Evolutionary conservation across 495 filamentous ascomycete species (phyloP).

Genomic region (Lepidopterella palustris): DNA sequence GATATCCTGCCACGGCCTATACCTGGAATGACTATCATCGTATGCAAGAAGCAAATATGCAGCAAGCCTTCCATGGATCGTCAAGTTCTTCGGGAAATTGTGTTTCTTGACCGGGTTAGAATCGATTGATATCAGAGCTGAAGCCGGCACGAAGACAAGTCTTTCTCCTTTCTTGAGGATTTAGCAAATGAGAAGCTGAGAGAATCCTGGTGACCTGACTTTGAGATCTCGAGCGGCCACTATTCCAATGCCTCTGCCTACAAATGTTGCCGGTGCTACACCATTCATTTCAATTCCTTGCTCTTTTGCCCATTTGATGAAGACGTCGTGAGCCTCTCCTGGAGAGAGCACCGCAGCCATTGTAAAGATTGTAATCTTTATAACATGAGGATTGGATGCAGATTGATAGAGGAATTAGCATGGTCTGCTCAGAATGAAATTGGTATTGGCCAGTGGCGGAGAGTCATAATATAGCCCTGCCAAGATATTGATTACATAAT

Average conservation of each 20-base stretch:
- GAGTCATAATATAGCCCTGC: no score
- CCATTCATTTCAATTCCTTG: conserved; percentile 21
- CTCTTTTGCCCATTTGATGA: conserved; percentile 19
- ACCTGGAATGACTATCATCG: neutral
- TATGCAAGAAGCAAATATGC: conserved; percentile 11
- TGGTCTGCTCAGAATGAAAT: no score
- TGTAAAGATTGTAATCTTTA: no score
- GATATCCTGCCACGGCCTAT: conserved; percentile 19
- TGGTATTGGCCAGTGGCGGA: neutral
- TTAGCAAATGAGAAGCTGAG: conserved; percentile 3
- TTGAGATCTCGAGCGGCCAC: conserved; percentile 22
- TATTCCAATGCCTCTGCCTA: conserved; percentile 24
- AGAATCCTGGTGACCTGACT: conserved; percentile 9
- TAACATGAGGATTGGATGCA: no score
- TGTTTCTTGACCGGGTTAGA: conserved; percentile 3
- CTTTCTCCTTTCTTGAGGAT: conserved; percentile 27
- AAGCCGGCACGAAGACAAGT: conserved; percentile 16
- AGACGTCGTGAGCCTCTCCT: conserved; percentile 19
- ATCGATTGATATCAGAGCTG: conserved; percentile 14
- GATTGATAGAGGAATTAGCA: no score
- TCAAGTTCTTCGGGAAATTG: conserved; percentile 10
- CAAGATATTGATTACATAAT: no score
- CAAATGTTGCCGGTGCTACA: conserved; percentile 22
- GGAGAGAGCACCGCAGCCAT: conserved; percentile 19
- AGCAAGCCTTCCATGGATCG: conserved; percentile 21